Evolutionary conservation across 2,329 filamentous ascomycete species (phyloP).

Genomic region (Apiospora rasikravindrae): DNA sequence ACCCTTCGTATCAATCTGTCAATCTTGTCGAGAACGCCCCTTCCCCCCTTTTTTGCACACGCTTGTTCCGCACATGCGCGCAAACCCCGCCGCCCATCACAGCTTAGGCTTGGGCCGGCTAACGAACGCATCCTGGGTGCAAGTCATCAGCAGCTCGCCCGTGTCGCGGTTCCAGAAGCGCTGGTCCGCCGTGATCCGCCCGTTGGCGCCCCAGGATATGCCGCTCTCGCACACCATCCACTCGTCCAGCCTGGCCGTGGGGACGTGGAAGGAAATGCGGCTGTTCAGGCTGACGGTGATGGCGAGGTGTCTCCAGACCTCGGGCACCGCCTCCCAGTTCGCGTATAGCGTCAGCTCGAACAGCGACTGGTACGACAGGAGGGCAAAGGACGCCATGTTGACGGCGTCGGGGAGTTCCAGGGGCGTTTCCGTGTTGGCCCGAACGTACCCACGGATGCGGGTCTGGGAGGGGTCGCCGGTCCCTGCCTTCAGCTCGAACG

Average conservation of each 20-base stretch:
- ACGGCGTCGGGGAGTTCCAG: neutral
- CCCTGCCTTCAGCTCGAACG: too few species aligned
- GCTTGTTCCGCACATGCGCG: too few species aligned
- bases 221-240: constrained; percentile 19
- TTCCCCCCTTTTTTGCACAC: too few species aligned
- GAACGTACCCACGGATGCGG: neutral
- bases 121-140: constrained; percentile 6
- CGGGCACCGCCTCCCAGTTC: neutral
- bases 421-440: neutral
- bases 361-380: constrained; percentile 13
- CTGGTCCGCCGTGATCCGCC: neutral
- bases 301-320: neutral
- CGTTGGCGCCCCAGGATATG: neutral
- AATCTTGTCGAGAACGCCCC: too few species aligned
- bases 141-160: constrained; percentile 13
- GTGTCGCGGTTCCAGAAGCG: neutral
- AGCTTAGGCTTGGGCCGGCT: neutral
- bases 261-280: neutral
- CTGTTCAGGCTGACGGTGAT: neutral
- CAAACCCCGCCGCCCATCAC: neutral
- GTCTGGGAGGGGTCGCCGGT: neutral
- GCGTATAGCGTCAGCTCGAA: constrained; percentile 6
- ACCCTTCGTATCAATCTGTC: too few species aligned
- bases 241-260: constrained; percentile 2
- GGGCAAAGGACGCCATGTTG: neutral